Evolutionary conservation across 805 yeast species (phyloP).

Genomic region (Saturnispora hagleri): DNA sequence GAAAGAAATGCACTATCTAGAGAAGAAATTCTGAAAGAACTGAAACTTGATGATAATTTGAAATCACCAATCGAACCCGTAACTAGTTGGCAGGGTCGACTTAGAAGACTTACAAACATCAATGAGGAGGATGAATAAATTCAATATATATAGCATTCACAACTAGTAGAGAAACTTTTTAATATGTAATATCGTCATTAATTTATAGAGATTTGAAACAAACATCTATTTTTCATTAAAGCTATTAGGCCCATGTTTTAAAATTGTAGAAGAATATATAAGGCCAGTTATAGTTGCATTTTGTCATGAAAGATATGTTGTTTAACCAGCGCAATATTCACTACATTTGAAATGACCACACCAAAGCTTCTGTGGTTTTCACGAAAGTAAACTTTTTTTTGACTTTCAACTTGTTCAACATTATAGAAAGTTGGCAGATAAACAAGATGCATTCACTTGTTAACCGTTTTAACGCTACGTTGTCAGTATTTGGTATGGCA

Average conservation of each 20-base stretch:
- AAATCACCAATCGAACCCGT: not conserved
- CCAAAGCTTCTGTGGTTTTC: not conserved
- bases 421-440: not conserved
- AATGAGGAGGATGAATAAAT: constrained; percentile 5
- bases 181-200: not conserved
- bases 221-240: not conserved
- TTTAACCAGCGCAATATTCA: no score
- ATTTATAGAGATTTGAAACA: not conserved
- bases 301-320: no score
- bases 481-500: constrained; percentile 3
- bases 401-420: not conserved
- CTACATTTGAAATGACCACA: no score
- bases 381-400: not conserved
- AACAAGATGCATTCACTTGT: constrained; percentile 4
- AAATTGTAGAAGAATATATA: no score
- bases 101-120: constrained; percentile 6
- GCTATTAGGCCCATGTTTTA: no score
- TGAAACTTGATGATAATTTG: constrained; percentile 3
- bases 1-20: not conserved
- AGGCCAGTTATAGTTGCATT: no score
- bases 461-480: not conserved
- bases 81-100: constrained; percentile 5
- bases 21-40: constrained; percentile 5
- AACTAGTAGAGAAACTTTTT: not conserved
- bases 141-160: not conserved